Evolutionary conservation across 1,284 basidiomycete genomes (phyloP).

Genomic region (Polyporus tsugae): DNA sequence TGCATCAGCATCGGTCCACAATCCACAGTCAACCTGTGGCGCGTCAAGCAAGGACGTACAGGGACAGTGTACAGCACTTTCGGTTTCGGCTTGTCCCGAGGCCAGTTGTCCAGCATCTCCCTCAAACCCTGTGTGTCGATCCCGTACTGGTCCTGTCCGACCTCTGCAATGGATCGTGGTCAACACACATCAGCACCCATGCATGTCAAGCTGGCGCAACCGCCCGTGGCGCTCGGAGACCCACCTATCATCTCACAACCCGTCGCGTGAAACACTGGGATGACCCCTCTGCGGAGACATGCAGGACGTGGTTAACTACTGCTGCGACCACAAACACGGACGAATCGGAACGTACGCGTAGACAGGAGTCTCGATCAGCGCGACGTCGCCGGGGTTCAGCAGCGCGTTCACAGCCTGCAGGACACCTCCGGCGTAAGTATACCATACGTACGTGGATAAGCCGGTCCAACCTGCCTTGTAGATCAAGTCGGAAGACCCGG

Average conservation of each 20-base stretch:
- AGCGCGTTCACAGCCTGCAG: constrained; percentile 63
- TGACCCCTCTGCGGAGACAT: constrained; percentile 60
- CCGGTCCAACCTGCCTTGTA: constrained; percentile 67
- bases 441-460: not conserved
- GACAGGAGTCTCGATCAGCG: constrained; percentile 87
- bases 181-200: not conserved
- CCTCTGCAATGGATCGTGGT: constrained; percentile 56
- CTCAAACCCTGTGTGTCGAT: constrained; percentile 73
- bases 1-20: not conserved
- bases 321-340: not conserved
- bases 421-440: not conserved
- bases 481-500: constrained; percentile 89
- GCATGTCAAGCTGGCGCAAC: not conserved
- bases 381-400: constrained; percentile 82
- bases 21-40: not conserved
- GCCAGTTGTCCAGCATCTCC: constrained; percentile 80
- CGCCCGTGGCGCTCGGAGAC: constrained; percentile 30
- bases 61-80: constrained; percentile 88
- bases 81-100: constrained; percentile 74
- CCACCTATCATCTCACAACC: constrained; percentile 72
- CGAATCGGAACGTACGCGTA: constrained; percentile 68
- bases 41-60: constrained; percentile 48
- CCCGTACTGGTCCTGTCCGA: constrained; percentile 83
- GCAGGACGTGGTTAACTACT: constrained; percentile 4
- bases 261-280: constrained; percentile 67